These are phyloP conservation scores for Trichocladium antarcticum DNA, from an alignment of 495 filamentous ascomycete genomes.

Conservation along the genomic window DNA sequence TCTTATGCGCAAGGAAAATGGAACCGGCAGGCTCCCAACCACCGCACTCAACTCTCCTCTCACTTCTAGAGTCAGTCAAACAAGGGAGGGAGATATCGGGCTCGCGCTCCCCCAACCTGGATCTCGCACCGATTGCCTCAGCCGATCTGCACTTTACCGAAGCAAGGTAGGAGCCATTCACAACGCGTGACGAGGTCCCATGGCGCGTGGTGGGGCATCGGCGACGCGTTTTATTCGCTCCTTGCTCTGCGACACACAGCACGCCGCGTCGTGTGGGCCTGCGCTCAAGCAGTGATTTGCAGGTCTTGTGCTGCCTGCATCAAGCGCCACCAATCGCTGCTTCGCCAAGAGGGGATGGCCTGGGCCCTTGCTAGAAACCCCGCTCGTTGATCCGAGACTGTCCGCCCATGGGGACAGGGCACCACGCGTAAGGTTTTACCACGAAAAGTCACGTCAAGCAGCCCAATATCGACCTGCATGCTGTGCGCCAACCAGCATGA, in stretches of 20 bases:
- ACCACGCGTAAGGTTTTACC: constrained; percentile 28
- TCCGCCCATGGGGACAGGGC: constrained; percentile 1
- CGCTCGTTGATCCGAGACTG: not conserved
- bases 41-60: too few relatives aligned
- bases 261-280: constrained; percentile 5
- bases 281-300: not conserved
- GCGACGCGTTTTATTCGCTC: constrained; percentile 2
- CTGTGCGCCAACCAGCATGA: not conserved
- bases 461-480: constrained; percentile 15
- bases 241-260: not conserved
- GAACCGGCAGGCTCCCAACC: too few relatives aligned
- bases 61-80: too few relatives aligned
- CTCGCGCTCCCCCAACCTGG: too few relatives aligned
- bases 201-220: not conserved
- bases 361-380: not conserved
- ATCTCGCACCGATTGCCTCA: not conserved
- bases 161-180: constrained; percentile 1
- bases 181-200: not conserved
- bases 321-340: not conserved
- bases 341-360: too few relatives aligned
- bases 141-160: constrained; percentile 1
- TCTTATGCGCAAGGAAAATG: too few relatives aligned
- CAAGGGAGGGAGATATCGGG: too few relatives aligned
- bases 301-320: not conserved
- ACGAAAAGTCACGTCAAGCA: constrained; percentile 26